phyloP scores from a whole-genome alignment of 768 basidiomycete genomes.

The Lactarius indigo region DNA sequence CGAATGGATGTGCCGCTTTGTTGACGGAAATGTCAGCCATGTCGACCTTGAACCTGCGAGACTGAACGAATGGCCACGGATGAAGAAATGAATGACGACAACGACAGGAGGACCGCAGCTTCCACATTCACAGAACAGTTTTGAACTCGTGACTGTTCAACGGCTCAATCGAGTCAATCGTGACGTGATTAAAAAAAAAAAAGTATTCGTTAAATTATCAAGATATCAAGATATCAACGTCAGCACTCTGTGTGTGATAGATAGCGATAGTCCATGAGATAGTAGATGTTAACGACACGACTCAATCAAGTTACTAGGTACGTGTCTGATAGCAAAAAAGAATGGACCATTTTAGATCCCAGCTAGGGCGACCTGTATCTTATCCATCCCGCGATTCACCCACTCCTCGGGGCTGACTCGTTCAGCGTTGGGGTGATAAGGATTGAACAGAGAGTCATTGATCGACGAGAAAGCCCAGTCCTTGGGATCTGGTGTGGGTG shows the following conservation, averaged over 20 bases:
- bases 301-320: background rate
- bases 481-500: conserved; percentile 53
- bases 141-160: background rate
- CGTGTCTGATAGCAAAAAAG: background rate
- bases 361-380: conserved; percentile 40
- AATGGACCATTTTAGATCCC: background rate
- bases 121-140: conserved; percentile 1
- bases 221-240: background rate
- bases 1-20: conserved; percentile 83
- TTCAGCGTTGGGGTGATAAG: conserved; percentile 35
- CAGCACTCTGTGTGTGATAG: background rate
- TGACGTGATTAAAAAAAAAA: conserved; percentile 9
- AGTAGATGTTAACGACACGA: background rate
- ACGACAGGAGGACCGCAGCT: conserved; percentile 10
- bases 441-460: conserved; percentile 55
- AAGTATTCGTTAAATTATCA: background rate
- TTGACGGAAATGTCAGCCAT: conserved; percentile 47
- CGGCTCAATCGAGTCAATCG: background rate
- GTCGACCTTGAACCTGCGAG: conserved; percentile 18
- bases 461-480: conserved; percentile 58
- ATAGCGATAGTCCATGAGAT: background rate
- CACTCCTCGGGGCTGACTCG: conserved; percentile 53
- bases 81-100: conserved; percentile 1
- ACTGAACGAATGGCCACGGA: background rate
- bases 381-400: conserved; percentile 46